phyloP scores from a whole-genome alignment of 2,329 filamentous ascomycete genomes.

The Venturia carpophila region DNA sequence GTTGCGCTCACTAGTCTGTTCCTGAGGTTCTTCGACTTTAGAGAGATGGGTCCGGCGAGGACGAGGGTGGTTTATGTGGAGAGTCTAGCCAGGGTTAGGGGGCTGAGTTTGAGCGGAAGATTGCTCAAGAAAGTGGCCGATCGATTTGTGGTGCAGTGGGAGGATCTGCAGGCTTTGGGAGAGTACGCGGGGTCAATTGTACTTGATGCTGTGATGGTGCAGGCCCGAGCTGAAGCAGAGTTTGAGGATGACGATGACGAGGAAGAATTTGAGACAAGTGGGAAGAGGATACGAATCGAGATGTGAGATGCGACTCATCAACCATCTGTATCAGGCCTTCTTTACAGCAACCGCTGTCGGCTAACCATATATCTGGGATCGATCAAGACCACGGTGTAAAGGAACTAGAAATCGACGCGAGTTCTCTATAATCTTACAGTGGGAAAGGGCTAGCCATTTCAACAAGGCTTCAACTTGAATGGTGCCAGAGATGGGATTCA shows the following conservation, averaged over 20 bases:
- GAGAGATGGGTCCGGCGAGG: constrained; percentile 22
- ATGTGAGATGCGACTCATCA: not conserved
- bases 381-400: no score
- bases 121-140: constrained; percentile 66
- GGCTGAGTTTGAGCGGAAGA: constrained; percentile 75
- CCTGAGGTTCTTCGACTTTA: constrained; percentile 44
- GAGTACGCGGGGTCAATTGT: constrained; percentile 16
- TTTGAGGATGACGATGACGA: not conserved
- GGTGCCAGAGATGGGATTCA: not conserved
- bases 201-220: constrained; percentile 15
- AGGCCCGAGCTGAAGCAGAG: not conserved
- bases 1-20: constrained; percentile 53
- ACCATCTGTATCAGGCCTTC: no score
- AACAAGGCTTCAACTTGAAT: no score
- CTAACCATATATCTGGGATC: no score
- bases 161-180: constrained; percentile 44
- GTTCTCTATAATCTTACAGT: no score
- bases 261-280: not conserved
- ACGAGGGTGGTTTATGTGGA: constrained; percentile 79
- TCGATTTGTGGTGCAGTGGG: constrained; percentile 76
- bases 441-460: no score
- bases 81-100: constrained; percentile 80
- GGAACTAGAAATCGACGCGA: no score
- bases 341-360: no score
- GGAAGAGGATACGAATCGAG: not conserved